phyloP scores from a whole-genome alignment of 2,329 filamentous ascomycete species.

The Colletotrichum liriopes region DNA sequence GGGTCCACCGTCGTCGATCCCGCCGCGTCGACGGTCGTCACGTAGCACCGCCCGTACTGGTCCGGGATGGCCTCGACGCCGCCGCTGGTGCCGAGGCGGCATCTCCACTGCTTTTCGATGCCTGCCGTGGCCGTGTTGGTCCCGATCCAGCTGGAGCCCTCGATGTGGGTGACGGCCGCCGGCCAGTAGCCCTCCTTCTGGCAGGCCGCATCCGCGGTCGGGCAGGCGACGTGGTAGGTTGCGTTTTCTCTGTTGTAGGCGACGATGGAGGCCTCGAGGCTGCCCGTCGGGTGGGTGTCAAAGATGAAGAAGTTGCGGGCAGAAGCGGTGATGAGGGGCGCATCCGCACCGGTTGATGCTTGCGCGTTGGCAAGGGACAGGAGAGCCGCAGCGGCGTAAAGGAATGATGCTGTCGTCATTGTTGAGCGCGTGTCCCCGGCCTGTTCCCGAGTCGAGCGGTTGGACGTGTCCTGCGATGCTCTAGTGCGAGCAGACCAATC shows the following conservation, averaged over 20 bases:
- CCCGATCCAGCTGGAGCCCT: slow-evolving; percentile 27
- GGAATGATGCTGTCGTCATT: slow-evolving; percentile 10
- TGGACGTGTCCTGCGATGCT: neutral
- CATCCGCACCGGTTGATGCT: neutral
- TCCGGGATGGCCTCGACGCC: slow-evolving; percentile 1
- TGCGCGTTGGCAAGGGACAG: slow-evolving; percentile 7
- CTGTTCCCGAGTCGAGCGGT: neutral
- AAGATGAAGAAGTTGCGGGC: slow-evolving; percentile 33
- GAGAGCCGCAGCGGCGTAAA: slow-evolving; percentile 1
- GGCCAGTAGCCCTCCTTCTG: slow-evolving; percentile 31
- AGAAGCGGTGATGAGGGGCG: slow-evolving; percentile 14
- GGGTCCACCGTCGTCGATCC: neutral
- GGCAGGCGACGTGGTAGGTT: slow-evolving; percentile 29
- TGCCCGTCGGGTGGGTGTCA: slow-evolving; percentile 30
- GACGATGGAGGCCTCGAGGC: slow-evolving; percentile 36
- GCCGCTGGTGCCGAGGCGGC: slow-evolving; percentile 18
- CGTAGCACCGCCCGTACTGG: slow-evolving; percentile 27
- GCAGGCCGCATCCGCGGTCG: slow-evolving; percentile 24
- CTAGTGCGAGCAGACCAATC: neutral
- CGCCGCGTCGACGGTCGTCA: slow-evolving; percentile 17
- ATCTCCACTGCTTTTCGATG: slow-evolving; percentile 27
- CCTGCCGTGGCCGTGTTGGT: slow-evolving; percentile 33
- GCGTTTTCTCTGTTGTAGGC: neutral
- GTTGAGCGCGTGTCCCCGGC: neutral
- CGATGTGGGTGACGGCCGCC: slow-evolving; percentile 17